These are phyloP conservation scores for Dryas octopetala DNA, from an alignment of 306 rosid species.

Conservation along the genomic window DNA sequence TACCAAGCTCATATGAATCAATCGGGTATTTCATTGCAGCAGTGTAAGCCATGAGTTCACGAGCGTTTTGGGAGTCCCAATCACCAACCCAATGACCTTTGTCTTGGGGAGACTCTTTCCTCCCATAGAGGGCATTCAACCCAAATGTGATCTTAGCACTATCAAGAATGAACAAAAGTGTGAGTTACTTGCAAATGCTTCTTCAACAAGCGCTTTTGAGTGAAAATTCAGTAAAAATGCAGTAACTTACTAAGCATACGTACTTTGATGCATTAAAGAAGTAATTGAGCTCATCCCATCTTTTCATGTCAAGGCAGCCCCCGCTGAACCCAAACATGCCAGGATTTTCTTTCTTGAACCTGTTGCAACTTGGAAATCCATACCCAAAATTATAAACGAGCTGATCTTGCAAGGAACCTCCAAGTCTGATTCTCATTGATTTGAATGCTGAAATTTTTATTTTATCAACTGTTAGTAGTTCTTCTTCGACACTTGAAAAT, in stretches of 20 bases:
- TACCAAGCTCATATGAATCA: constrained; percentile 55
- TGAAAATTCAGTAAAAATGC: too few species aligned
- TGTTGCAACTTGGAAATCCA: constrained; percentile 21
- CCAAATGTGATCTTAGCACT: constrained; percentile 60
- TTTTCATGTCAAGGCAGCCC: constrained; percentile 43
- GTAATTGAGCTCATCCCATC: constrained; percentile 53
- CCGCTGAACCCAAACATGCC: constrained; percentile 54
- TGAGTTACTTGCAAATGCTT: background rate
- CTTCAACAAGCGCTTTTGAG: too few species aligned
- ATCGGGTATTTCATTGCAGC: constrained; percentile 57
- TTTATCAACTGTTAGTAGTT: background rate
- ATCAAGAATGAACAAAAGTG: background rate
- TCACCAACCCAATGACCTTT: constrained; percentile 37
- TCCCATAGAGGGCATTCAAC: constrained; percentile 58
- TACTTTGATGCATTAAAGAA: constrained; percentile 40
- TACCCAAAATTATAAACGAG: constrained; percentile 50
- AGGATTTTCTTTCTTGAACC: constrained; percentile 9
- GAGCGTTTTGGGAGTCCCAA: constrained; percentile 55
- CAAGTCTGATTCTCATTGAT: constrained; percentile 59
- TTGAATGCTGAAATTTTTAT: constrained; percentile 38
- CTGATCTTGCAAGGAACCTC: constrained; percentile 70
- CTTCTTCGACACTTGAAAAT: background rate
- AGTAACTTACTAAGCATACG: too few species aligned
- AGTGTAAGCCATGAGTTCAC: constrained; percentile 48
- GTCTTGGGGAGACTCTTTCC: constrained; percentile 26